Evolutionary conservation across 1,284 basidiomycete species (phyloP).

Genomic region (Cerrena zonata): DNA sequence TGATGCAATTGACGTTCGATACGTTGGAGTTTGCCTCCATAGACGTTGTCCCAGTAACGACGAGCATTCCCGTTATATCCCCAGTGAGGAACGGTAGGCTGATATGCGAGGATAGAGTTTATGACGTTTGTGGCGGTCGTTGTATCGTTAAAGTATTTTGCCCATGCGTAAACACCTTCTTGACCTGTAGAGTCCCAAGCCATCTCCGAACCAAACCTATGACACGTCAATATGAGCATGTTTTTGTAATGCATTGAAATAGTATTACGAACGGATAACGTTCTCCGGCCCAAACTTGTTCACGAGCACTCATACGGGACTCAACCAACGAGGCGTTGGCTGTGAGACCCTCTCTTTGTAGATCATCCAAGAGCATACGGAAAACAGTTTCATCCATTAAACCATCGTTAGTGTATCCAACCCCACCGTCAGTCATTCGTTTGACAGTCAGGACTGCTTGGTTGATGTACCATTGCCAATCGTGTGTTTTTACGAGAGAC

Average conservation of each 20-base stretch:
- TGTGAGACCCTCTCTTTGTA: constrained; percentile 48
- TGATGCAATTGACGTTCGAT: constrained; percentile 58
- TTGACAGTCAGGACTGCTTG: constrained; percentile 47
- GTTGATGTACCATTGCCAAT: constrained; percentile 55
- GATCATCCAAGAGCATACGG: constrained; percentile 42
- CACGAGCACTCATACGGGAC: constrained; percentile 42
- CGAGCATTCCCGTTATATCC: constrained; percentile 58
- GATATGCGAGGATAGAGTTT: constrained; percentile 55
- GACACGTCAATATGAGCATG: background rate
- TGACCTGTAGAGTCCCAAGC: constrained; percentile 61
- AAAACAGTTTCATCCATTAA: constrained; percentile 58
- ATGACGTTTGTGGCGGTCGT: constrained; percentile 47
- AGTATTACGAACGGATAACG: constrained; percentile 42
- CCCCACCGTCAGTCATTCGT: constrained; percentile 42
- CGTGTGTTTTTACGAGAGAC: constrained; percentile 37
- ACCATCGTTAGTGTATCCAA: constrained; percentile 44
- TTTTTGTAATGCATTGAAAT: background rate
- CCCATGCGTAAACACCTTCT: constrained; percentile 53
- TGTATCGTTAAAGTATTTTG: constrained; percentile 49
- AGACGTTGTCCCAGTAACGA: constrained; percentile 56
- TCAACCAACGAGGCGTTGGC: constrained; percentile 45
- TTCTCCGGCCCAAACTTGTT: constrained; percentile 40
- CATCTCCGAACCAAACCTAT: constrained; percentile 55
- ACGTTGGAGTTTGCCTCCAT: constrained; percentile 50
- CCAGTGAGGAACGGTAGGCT: constrained; percentile 55